phyloP scores from a whole-genome alignment of 176 grass and related monocot species.

The Aegilops tauschii region DNA sequence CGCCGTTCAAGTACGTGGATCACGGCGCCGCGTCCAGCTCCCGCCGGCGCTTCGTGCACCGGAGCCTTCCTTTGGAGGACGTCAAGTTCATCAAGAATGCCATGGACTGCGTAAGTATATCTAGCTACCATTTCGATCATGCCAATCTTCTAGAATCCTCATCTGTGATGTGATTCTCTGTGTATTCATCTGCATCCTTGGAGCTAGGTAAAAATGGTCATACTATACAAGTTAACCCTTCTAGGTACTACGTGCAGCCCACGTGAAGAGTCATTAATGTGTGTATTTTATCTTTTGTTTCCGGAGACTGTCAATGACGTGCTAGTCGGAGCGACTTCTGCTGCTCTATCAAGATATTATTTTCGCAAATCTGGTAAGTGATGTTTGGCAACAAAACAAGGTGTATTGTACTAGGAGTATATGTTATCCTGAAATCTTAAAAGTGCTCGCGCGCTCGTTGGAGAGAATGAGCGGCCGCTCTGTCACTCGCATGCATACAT shows the following conservation, averaged over 20 bases:
- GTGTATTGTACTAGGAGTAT: too few species aligned
- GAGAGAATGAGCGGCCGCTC: too few species aligned
- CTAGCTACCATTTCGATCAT: neutral
- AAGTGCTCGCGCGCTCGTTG: too few species aligned
- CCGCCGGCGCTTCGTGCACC: neutral
- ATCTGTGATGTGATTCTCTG: neutral
- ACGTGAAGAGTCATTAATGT: neutral
- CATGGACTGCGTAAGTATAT: constrained; percentile 41
- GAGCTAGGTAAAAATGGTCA: neutral
- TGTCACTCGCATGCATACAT: too few species aligned
- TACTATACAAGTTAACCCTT: too few species aligned
- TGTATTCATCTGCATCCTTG: neutral
- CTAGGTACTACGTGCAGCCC: too few species aligned
- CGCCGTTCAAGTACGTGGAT: neutral
- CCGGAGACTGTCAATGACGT: neutral
- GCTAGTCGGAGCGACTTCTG: neutral
- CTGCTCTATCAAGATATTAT: neutral
- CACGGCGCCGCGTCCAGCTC: neutral
- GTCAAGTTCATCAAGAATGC: constrained; percentile 46
- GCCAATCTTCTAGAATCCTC: neutral
- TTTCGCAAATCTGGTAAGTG: neutral
- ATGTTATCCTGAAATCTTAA: too few species aligned
- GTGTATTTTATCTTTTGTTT: neutral
- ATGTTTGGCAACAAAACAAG: too few species aligned
- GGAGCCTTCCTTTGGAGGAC: constrained; percentile 26